Evolutionary conservation across 345 rosid species (phyloP), one percentile per base, ranked within the genome.

Genomic region (Cardamine resedifolia): DNA sequence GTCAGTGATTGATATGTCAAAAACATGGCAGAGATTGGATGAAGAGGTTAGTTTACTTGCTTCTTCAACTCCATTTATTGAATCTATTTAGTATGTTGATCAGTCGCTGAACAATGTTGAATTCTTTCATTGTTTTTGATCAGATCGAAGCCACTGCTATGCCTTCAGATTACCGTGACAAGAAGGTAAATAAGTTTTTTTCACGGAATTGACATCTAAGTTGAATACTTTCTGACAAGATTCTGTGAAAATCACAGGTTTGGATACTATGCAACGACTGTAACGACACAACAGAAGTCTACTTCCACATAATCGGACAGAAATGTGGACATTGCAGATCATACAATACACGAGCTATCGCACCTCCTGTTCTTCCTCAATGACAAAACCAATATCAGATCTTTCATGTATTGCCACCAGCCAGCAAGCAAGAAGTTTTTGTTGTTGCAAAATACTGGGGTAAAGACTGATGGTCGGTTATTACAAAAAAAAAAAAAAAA

Each of bases 261-360:
- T 95, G 99, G 99, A 90, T 95, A 71, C 85, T 95, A 16, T 95
- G 99, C 72, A 95, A 95, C 24, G 97, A 95, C 85, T 95, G 99
- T 82, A 95, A 90, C 2, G 96, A 91, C 86, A 95, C 96, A 2
- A 88, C 98, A 0, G 98, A 95, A 75, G 96, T 88, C 5, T 80
- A 87, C 83, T 95, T 88, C 80, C 96, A 95, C 74, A 84, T 95
- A 69, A 82, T 90, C 0, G 96, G 99, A 33, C 96, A 95, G 81
- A 95, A 91, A 83, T 95, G 99, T 77, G 73, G 88, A 66, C 98
- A 91, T 68, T 95, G 99, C 83, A 82, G 78, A 64, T 95, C 99
- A 34, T 95, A 95, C 79, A 95, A 95, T 61, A 95, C 99, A 10
- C 85, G 99, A 34, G 83, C 84, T 3, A 83, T 91, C 2, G 84